Percentiles rank a stretch among this genome's conserved stretches.
Evolutionary conservation across 257 asterid genomes (phyloP).

Genomic region (Striga asiatica): DNA sequence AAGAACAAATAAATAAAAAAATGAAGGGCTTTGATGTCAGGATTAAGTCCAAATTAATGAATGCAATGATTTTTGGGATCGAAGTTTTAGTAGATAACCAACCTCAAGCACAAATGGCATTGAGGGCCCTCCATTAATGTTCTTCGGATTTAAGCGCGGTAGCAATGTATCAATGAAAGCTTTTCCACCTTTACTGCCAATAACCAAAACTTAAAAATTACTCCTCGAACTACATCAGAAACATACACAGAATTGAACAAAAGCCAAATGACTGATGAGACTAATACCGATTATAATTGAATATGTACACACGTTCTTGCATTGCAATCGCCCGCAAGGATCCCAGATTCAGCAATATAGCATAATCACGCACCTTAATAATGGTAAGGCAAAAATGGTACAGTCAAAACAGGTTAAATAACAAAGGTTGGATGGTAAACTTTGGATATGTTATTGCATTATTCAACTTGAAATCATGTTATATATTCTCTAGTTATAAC

Average conservation of each 20-base stretch:
- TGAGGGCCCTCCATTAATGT: slow-evolving; percentile 58
- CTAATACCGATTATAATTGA: slow-evolving; percentile 83
- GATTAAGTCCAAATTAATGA: background rate
- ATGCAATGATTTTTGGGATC: background rate
- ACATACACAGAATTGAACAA: background rate
- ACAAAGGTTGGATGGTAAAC: slow-evolving; percentile 7
- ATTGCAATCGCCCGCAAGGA: slow-evolving; percentile 84
- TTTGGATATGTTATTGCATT: background rate
- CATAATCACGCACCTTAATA: slow-evolving; percentile 79
- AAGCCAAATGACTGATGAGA: background rate
- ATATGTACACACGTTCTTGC: slow-evolving; percentile 80
- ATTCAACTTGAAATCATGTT: background rate
- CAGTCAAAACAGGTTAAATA: slow-evolving; percentile 13
- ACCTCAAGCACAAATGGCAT: slow-evolving; percentile 99
- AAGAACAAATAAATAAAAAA: too few relatives aligned
- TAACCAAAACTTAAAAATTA: slow-evolving; percentile 17
- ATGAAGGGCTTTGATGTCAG: background rate
- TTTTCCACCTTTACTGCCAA: slow-evolving; percentile 76
- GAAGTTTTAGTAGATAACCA: slow-evolving; percentile 13
- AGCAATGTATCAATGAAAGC: slow-evolving; percentile 85
- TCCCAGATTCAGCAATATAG: slow-evolving; percentile 88
- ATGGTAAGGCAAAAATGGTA: slow-evolving; percentile 15
- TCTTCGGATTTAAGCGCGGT: slow-evolving; percentile 83
- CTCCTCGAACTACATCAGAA: background rate
- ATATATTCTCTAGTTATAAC: slow-evolving; percentile 9